Base-by-base conservation (phyloP, 257 asterid genomes). In the Misopates orontium region DNA sequence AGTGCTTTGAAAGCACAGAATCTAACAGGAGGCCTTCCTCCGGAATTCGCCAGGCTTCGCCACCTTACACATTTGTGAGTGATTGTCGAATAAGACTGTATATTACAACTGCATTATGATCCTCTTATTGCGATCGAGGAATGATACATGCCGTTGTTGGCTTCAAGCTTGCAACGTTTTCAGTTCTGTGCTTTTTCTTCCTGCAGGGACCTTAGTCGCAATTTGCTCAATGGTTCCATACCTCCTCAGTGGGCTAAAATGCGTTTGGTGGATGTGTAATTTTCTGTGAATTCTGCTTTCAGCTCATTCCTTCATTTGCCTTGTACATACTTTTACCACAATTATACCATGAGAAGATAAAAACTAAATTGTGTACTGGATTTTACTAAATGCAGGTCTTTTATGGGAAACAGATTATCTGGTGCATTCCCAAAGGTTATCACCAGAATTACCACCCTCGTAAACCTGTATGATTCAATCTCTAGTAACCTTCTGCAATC, bases 161-260 rank as follows among this genome's bases (percentile, higher is more conserved):
- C 2, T 60, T 67, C 53, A 23, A 22, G 49, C 23, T 10, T 42
- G 18, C 36, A 59, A 14, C 21, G 3, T 21, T 28, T 31, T 60
- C 17, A 45, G 42, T n/a, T 13, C 7, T 61, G 8, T 36, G 7
- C 4, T 51, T 63, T 13, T 66, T 64, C 24, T 22, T 44, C 13
- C 54, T 81, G 82, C 85, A 93, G 98, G 84, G 97, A 93, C 77
- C 96, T 93, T 19, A 93, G 98, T 75, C 86, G 97, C 58, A 93
- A 93, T 67, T 69, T 44, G 71, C 80, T 93, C 13, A 72, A 74
- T 62, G 97, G 97, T 54, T 72, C 96, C 15, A 72, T 93, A 75
- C 97, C 98, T 7, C 60, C 48, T 28, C 85, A 83, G 60, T 89
- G 95, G 98, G 85, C 91, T 36, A 79, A 85, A 20, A 73, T 89